Evolutionary conservation across 1,284 basidiomycete species (phyloP).

Genomic region (Pseudozyma tsukubaensis): DNA sequence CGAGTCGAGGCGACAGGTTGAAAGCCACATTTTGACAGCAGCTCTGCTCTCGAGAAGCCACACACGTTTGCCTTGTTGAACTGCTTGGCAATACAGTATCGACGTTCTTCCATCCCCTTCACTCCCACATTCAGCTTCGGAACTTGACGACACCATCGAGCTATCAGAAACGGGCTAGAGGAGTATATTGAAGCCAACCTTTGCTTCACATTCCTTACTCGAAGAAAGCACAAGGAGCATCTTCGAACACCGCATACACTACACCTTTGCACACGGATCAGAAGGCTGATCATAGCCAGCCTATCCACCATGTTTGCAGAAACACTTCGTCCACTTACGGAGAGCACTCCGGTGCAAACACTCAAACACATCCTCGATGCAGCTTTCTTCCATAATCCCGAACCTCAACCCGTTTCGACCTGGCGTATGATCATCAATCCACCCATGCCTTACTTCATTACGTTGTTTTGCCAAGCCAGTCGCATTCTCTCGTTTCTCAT

Average conservation of each 20-base stretch:
- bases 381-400: constrained; percentile 28
- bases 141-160: too few relatives aligned
- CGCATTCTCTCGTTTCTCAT: constrained; percentile 52
- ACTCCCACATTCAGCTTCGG: too few relatives aligned
- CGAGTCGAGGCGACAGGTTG: too few relatives aligned
- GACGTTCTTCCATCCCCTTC: too few relatives aligned
- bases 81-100: too few relatives aligned
- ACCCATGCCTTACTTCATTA: constrained; percentile 39
- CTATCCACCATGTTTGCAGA: constrained; percentile 22
- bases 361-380: constrained; percentile 26
- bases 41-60: too few relatives aligned
- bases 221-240: too few relatives aligned
- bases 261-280: background rate
- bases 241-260: background rate
- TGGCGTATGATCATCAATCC: constrained; percentile 40
- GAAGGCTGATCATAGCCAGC: background rate
- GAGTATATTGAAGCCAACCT: too few relatives aligned
- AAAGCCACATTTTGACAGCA: too few relatives aligned
- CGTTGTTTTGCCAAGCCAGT: constrained; percentile 29
- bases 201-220: too few relatives aligned
- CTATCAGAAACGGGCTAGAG: too few relatives aligned
- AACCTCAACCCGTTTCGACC: constrained; percentile 27
- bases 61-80: too few relatives aligned
- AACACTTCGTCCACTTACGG: constrained; percentile 10
- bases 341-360: constrained; percentile 4